Evolutionary conservation across 345 rosid species (phyloP).

Genomic region (Populus ilicifolia): DNA sequence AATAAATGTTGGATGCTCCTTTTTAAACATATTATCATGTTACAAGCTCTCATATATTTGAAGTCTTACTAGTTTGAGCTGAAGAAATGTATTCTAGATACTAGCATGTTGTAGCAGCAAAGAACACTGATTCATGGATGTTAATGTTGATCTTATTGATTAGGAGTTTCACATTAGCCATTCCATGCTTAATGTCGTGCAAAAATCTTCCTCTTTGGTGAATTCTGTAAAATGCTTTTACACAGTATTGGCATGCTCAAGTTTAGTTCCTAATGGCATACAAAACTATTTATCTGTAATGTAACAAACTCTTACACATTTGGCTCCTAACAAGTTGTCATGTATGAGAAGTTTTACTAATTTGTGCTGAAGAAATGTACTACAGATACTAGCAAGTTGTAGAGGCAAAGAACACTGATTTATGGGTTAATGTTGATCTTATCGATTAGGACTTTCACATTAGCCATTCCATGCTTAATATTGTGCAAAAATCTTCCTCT

Average conservation of each 20-base stretch:
- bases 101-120: neutral
- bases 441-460: neutral
- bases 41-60: neutral
- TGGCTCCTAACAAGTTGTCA: neutral
- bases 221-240: too few relatives aligned
- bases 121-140: neutral
- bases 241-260: too few relatives aligned
- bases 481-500: neutral
- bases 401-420: neutral
- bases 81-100: neutral
- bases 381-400: neutral
- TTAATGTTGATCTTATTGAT: neutral
- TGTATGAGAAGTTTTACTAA: neutral
- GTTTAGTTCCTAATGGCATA: neutral
- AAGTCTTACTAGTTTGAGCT: neutral
- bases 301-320: neutral
- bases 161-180: neutral
- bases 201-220: neutral
- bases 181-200: neutral
- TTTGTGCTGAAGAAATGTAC: neutral
- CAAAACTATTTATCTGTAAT: neutral
- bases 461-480: neutral
- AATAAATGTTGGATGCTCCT: neutral
- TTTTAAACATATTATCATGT: neutral
- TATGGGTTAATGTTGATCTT: neutral